Evolutionary conservation across 176 grass and related monocot species (phyloP).

Genomic region (Triticum turgidum): DNA sequence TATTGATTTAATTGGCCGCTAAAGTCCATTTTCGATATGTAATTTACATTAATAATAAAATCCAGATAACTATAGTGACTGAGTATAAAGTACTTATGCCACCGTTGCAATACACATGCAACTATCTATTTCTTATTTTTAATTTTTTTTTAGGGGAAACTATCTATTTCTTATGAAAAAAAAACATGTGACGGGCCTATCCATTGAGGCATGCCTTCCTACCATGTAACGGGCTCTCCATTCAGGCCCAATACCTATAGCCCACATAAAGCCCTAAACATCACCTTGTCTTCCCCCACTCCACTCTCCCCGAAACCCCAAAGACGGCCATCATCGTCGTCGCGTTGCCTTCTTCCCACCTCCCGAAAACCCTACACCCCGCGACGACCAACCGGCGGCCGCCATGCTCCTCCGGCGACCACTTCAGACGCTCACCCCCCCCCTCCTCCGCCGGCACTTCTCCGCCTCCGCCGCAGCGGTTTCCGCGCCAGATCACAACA

Average conservation of each 20-base stretch:
- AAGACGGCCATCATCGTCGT: background rate
- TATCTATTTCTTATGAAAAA: too few relatives aligned
- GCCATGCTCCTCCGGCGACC: conserved; percentile 74
- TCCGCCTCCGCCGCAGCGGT: conserved; percentile 12
- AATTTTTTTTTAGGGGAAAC: too few relatives aligned
- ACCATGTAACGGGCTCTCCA: too few relatives aligned
- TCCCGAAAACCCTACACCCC: conserved; percentile 46
- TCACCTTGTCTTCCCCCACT: conserved; percentile 10
- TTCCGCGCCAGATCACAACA: background rate
- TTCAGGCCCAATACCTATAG: background rate
- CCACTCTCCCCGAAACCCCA: background rate
- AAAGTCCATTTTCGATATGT: too few relatives aligned
- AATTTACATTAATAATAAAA: too few relatives aligned
- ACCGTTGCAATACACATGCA: too few relatives aligned
- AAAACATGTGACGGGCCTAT: too few relatives aligned
- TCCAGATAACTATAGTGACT: too few relatives aligned
- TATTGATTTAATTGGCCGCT: too few relatives aligned
- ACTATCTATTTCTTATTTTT: too few relatives aligned
- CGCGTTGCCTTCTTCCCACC: background rate
- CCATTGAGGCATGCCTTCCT: background rate
- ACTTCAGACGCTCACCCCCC: conserved; percentile 37
- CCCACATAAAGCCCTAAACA: background rate
- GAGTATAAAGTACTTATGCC: too few relatives aligned
- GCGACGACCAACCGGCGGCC: conserved; percentile 21
- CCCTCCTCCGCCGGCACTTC: conserved; percentile 29